Percentiles rank a stretch among this genome's conserved stretches.
Evolutionary conservation across 164 flowering plant species (phyloP).

Genomic region (Brasenia schreberi): DNA sequence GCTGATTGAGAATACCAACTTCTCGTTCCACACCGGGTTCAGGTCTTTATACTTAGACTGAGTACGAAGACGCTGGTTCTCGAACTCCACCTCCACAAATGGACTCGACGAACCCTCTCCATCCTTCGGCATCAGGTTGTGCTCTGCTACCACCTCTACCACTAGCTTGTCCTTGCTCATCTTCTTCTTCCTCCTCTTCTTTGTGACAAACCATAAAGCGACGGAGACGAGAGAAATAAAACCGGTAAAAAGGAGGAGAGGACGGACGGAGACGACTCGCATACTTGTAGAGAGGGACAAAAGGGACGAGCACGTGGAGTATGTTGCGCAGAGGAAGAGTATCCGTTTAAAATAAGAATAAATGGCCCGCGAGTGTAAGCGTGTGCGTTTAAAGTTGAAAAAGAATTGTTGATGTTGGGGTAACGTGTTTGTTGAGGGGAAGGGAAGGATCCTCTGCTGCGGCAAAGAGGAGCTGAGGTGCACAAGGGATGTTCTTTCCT

Average conservation of each 20-base stretch:
- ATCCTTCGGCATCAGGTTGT: conserved; percentile 63
- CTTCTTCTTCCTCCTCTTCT: background rate
- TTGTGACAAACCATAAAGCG: background rate
- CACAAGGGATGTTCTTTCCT: no score
- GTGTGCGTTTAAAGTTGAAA: background rate
- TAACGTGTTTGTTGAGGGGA: background rate
- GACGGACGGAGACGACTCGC: background rate
- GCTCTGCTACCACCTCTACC: conserved; percentile 70
- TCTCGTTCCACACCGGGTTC: conserved; percentile 81
- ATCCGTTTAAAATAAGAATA: background rate
- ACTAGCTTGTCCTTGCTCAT: conserved; percentile 42
- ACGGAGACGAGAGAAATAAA: background rate
- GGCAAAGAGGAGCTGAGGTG: background rate
- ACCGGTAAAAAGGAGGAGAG: background rate
- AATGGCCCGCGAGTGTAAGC: background rate
- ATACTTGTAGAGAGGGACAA: background rate
- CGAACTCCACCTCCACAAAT: conserved; percentile 76
- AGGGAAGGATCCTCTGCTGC: background rate
- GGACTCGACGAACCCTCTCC: conserved; percentile 59
- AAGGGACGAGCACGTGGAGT: background rate
- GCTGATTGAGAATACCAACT: conserved; percentile 44
- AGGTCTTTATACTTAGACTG: conserved; percentile 55
- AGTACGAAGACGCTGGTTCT: conserved; percentile 52
- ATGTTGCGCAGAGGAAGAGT: background rate
- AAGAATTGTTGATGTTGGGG: background rate